Evolutionary conservation across 2,329 filamentous ascomycete genomes (phyloP).

Genomic region (Penicillium sp.): DNA sequence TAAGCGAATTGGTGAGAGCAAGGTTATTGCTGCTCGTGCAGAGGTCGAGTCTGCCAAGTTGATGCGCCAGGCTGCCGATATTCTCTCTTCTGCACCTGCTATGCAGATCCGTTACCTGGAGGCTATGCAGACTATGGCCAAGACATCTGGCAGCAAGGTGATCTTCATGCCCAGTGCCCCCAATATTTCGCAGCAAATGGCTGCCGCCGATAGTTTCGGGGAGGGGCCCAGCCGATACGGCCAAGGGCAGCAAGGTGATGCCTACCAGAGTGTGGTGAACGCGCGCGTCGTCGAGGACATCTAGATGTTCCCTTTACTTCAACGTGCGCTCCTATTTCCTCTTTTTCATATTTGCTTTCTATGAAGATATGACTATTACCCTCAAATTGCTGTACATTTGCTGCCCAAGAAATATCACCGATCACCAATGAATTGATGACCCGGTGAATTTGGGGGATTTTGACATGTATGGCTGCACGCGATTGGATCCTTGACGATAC

Average conservation of each 20-base stretch:
- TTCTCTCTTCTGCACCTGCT: conserved; percentile 84
- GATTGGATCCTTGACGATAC: conserved; percentile 31
- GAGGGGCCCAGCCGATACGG: conserved; percentile 57
- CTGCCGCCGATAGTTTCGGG: conserved; percentile 52
- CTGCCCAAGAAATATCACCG: background rate
- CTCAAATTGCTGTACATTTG: conserved; percentile 13
- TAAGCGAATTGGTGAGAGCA: conserved; percentile 97
- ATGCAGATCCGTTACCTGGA: conserved; percentile 99
- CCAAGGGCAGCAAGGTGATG: conserved; percentile 49
- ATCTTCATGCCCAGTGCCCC: conserved; percentile 74
- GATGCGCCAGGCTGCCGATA: conserved; percentile 83
- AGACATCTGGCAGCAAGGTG: conserved; percentile 83
- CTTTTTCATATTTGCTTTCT: background rate
- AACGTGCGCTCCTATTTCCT: background rate
- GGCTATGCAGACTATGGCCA: conserved; percentile 98
- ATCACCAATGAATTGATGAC: background rate
- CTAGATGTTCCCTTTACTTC: conserved; percentile 43
- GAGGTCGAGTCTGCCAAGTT: conserved; percentile 96
- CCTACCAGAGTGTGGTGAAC: conserved; percentile 80
- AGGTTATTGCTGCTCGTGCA: conserved; percentile 95
- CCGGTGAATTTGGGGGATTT: background rate
- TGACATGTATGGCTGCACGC: conserved; percentile 13
- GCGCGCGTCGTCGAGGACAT: conserved; percentile 83
- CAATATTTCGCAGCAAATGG: conserved; percentile 54
- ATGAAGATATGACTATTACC: conserved; percentile 21